Evolutionary conservation across 202 grass and related monocot genomes (phyloP), one percentile per base, ranked within the genome.

Genomic region (Carex arenaria): DNA sequence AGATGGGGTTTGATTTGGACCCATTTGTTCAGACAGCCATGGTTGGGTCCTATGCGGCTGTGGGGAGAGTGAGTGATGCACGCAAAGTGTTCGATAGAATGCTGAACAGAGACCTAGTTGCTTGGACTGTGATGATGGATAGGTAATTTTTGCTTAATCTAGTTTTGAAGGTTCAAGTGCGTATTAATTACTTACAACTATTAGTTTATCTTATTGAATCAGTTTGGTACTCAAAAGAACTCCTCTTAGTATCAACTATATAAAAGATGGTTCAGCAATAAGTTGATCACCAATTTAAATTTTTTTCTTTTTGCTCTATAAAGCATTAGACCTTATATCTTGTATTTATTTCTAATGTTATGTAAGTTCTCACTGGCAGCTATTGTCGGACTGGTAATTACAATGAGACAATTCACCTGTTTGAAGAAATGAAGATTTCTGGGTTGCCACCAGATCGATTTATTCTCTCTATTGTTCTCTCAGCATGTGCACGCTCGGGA

Each of bases 51-150:
- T 89, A 92, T 6, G 86, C 14, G 0, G 65, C 87, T 15, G 52
- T 74, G 12, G 65, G 88, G 7, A 22, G 57, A 9, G 64, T 65
- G 45, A 36, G 3, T 0, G 86, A 87, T 17, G 91, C 91, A 18
- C 87, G 91, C 60, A 72, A 23, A 38, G 76, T 92, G 82, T 97
- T 92, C 36, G 89, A 92, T 36, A 84, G 61, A 64, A 97, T 97
- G 91, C 52, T 30, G 1, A 78, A 63, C 4, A 69, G 86, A 79
- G 94, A 97, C 72, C 74, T 90, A 68, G 71, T 94, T 56, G 88
- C 94, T 10, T 97, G 94, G 94, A 67, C 88, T 67, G 89, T 92
- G 45, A 92, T 97, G 89, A 86, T 94, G 67, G 88, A 94, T 28
- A 45, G 91, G 89, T 97, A 90, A 67, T 51, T 62, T 17, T 82